Conservation (phyloP, 2,329 filamentous ascomycete species). For the Hymenotorrendiella dingleyae region DNA sequence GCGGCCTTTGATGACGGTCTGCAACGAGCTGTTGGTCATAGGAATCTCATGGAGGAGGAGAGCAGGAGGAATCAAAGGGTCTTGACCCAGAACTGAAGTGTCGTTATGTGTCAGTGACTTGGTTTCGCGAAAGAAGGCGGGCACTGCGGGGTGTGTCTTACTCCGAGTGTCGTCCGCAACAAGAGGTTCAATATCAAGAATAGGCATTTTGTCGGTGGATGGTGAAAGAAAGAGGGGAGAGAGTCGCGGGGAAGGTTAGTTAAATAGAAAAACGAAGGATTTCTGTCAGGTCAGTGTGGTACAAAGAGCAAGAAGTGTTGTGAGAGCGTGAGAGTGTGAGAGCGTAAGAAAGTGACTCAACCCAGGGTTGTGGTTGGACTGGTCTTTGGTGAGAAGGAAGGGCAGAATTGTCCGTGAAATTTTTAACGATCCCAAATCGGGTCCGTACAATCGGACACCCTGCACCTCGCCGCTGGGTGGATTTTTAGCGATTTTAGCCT, state of each 20-base stretch:
- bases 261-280: not conserved
- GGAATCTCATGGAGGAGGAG: slow-evolving; percentile 84
- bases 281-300: too few species aligned
- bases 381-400: too few species aligned
- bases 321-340: too few species aligned
- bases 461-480: too few species aligned
- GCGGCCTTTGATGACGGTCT: slow-evolving; percentile 67
- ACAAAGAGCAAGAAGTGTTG: too few species aligned
- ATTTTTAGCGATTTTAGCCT: too few species aligned
- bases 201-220: slow-evolving; percentile 27
- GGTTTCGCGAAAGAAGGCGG: not conserved
- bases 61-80: slow-evolving; percentile 84
- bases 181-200: slow-evolving; percentile 25
- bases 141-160: slow-evolving; percentile 27
- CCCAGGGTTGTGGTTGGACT: too few species aligned
- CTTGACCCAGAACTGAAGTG: slow-evolving; percentile 76
- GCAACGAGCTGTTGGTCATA: slow-evolving; percentile 53
- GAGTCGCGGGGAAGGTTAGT: not conserved
- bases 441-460: too few species aligned
- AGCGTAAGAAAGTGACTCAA: too few species aligned
- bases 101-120: not conserved
- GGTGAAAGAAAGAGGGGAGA: not conserved
- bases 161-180: slow-evolving; percentile 47
- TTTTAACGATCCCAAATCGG: too few species aligned
- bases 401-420: too few species aligned